Conservation (phyloP, 75 land plant species). For the Cryptomeria japonica region DNA sequence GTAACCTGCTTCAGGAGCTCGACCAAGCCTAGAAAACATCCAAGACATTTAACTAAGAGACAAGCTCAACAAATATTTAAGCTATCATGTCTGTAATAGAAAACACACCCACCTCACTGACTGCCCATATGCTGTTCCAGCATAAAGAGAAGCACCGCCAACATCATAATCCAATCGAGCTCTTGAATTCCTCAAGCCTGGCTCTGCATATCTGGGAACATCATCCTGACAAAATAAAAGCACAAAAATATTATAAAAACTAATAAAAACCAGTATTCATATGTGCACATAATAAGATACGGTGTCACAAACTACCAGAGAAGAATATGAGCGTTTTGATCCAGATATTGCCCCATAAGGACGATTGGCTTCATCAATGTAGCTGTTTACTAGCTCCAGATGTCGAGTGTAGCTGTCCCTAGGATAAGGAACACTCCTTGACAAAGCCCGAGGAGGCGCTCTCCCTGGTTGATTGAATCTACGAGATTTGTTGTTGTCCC, state of each 20-base stretch:
- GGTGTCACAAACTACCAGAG: conserved; percentile 8
- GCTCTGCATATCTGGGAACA: conserved; percentile 1
- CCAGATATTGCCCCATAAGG: conserved; percentile 15
- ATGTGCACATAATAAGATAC: background rate
- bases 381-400: conserved; percentile 9
- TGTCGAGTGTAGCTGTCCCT: background rate
- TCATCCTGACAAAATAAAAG: conserved; percentile 3
- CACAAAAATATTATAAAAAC: background rate
- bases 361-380: background rate
- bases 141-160: conserved; percentile 4
- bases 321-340: conserved; percentile 19
- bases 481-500: conserved; percentile 10
- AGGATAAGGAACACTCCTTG: conserved; percentile 9
- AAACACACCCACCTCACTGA: background rate
- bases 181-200: background rate
- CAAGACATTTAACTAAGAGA: background rate
- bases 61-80: background rate
- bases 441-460: background rate
- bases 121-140: background rate
- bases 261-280: background rate
- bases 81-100: background rate
- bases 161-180: conserved; percentile 4
- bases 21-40: background rate
- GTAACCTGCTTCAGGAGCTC: background rate
- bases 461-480: background rate